phyloP scores from a whole-genome alignment of 2,329 filamentous ascomycete genomes.

The Blastomyces parvus region DNA sequence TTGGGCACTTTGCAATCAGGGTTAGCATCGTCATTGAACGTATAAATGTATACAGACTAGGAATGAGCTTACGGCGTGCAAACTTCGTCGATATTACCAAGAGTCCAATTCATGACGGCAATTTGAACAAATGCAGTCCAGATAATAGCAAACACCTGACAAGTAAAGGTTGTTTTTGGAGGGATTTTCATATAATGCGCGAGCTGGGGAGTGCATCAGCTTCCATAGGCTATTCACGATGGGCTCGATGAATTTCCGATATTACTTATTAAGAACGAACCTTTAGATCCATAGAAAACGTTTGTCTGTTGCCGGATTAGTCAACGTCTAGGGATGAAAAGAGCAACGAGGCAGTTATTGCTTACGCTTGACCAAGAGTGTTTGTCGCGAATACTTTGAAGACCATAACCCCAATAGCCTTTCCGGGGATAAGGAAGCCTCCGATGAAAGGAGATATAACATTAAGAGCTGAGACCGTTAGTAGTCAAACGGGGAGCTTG shows the following conservation, averaged over 20 bases:
- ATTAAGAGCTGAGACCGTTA: conserved; percentile 17
- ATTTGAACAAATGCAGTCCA: conserved; percentile 40
- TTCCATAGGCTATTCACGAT: not conserved
- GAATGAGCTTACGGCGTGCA: conserved; percentile 27
- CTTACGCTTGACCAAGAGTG: conserved; percentile 21
- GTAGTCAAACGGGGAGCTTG: not conserved
- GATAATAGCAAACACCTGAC: conserved; percentile 40
- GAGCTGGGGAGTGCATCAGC: conserved; percentile 13
- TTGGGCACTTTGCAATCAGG: conserved; percentile 20
- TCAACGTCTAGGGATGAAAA: not conserved
- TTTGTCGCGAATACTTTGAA: conserved; percentile 23
- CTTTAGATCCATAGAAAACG: conserved; percentile 12
- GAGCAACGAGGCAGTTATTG: not conserved
- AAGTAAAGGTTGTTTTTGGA: conserved; percentile 40
- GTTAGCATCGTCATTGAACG: not conserved
- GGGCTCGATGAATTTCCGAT: not conserved
- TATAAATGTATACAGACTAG: conserved; percentile 9
- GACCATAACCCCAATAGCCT: conserved; percentile 21
- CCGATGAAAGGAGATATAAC: conserved; percentile 20
- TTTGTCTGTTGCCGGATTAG: conserved; percentile 10
- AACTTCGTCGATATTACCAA: conserved; percentile 35
- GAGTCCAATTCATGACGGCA: conserved; percentile 38
- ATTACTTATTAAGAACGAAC: not conserved
- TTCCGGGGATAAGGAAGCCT: conserved; percentile 22
- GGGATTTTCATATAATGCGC: conserved; percentile 28